Evolutionary conservation across 306 rosid species (phyloP).

Genomic region (Rubus idaeus): DNA sequence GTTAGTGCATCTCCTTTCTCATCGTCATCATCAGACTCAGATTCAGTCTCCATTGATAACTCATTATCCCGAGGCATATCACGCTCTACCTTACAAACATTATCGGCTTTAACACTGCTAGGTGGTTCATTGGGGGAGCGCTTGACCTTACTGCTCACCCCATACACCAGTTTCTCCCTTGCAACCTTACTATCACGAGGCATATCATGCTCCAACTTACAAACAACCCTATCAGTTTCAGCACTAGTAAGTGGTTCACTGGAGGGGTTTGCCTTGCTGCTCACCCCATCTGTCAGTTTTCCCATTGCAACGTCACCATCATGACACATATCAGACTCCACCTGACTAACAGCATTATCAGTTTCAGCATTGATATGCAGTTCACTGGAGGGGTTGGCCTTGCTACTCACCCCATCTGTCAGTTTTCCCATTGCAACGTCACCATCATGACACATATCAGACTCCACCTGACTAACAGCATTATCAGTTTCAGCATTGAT

Average conservation of each 20-base stretch:
- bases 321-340: neutral
- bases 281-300: conserved; percentile 3
- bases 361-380: neutral
- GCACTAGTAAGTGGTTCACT: neutral
- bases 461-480: neutral
- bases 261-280: conserved; percentile 7
- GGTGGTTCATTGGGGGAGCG: neutral
- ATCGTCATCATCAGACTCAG: conserved; percentile 17
- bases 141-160: neutral
- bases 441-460: neutral
- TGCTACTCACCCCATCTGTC: neutral
- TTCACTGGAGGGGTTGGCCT: conserved; percentile 7
- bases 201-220: neutral
- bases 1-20: conserved; percentile 11
- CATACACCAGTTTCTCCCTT: neutral
- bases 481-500: neutral
- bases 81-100: neutral
- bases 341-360: neutral
- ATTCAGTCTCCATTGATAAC: conserved; percentile 11
- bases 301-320: conserved; percentile 6
- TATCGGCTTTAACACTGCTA: neutral
- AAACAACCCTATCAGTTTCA: neutral
- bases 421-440: neutral
- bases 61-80: conserved; percentile 4
- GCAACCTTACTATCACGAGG: conserved; percentile 5